Evolutionary conservation across 192 early-diverging fungal genomes (phyloP), one percentile per base, ranked within the genome.

Genomic region (Podila verticillata): DNA sequence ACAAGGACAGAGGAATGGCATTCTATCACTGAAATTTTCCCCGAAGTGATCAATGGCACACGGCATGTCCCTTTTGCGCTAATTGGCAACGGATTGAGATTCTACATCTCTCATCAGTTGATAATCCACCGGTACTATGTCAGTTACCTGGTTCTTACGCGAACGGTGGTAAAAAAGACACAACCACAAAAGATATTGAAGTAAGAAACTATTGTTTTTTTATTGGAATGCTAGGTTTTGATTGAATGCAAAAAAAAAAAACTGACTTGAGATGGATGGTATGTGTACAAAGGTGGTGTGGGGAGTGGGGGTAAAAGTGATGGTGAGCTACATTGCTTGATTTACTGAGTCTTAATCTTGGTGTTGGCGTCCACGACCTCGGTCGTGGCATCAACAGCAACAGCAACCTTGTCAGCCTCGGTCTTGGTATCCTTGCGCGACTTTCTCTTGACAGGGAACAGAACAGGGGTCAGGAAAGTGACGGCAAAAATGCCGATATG

Each of bases 401-500:
- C 65, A 10, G 65, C 54, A 22, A 65, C 69, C 22, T 72, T n/a
- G n/a, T n/a, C n/a, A n/a, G n/a, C 75, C 24, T 70, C 69, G 6
- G 58, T 70, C 0, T 57, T 28, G 28, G 26, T 10, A 10, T 72
- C 65, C 49, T 67, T 80, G 65, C 30, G 26, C 17, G 77, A 80
- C 49, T 72, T 80, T 47, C 70, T 34, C 70, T 80, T 80, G 22
- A 59, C 39, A 51, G 87, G 85, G 17, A 73, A 22, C 3, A 84
- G 17, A 9, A 86, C 61, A 4, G 77, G 77, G 26, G 56, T 49
- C n/a, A 80, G 4, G 24, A 80, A 7, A 4, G 32, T 57, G 28
- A 89, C 62, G 51, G 68, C 74, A 29, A 89, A 48, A 2, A 92
- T 73, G 32, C 71, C 89, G 15, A 96, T 47, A 48, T 92, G 92